Conservation (phyloP, 106 monocot genomes). For the Acanthochlamys bracteata region DNA sequence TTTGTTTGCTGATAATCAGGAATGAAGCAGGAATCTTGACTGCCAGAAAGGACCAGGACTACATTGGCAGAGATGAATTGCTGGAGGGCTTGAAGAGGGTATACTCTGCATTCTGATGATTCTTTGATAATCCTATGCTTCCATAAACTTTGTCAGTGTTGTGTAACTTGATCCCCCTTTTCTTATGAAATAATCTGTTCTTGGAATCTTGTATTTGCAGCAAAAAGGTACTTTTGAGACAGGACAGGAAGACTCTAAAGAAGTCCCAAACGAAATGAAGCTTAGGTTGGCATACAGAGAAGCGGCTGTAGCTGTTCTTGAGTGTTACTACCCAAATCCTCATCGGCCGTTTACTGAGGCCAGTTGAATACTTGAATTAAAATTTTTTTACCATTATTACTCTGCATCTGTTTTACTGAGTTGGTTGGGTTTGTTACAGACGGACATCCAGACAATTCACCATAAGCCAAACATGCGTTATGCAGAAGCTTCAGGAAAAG, state of each 20-base stretch:
- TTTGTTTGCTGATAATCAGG: constrained; percentile 31
- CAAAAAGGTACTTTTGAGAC: constrained; percentile 94
- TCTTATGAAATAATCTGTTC: too few species aligned
- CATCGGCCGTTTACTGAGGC: constrained; percentile 58
- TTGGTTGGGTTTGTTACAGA: constrained; percentile 37
- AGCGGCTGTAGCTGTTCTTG: constrained; percentile 73
- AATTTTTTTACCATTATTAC: neutral
- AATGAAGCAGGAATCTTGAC: constrained; percentile 90
- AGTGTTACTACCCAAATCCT: constrained; percentile 58
- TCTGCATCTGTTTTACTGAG: neutral
- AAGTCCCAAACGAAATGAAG: constrained; percentile 64
- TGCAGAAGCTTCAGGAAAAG: constrained; percentile 58
- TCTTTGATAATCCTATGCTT: neutral
- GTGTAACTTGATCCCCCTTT: too few species aligned
- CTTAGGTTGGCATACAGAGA: constrained; percentile 75
- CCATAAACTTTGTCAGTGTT: neutral
- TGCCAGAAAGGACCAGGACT: constrained; percentile 75
- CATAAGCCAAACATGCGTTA: constrained; percentile 76
- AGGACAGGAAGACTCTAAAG: constrained; percentile 70
- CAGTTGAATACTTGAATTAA: constrained; percentile 1
- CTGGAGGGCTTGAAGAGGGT: constrained; percentile 75
- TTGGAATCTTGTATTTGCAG: constrained; percentile 40
- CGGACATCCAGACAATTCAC: constrained; percentile 51
- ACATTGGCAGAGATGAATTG: constrained; percentile 66
- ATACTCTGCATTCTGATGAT: neutral